Evolutionary conservation across 2,329 filamentous ascomycete genomes (phyloP).

Genomic region (Graphiopsis chlorocephala): DNA sequence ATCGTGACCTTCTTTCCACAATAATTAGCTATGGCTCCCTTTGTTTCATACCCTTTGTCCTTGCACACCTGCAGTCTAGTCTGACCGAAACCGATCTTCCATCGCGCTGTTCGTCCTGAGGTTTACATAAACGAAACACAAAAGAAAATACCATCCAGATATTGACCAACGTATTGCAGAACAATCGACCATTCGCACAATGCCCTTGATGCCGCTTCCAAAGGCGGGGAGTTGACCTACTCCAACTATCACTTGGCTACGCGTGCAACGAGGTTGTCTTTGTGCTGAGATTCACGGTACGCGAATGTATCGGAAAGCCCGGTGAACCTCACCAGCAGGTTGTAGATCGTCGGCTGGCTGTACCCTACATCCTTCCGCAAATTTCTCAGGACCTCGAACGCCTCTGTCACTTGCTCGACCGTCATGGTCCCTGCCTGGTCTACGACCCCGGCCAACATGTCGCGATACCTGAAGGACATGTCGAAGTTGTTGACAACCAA

Average conservation of each 20-base stretch:
- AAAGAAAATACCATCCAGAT: neutral
- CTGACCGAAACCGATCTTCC: neutral
- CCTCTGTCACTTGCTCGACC: neutral
- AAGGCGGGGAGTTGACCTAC: neutral
- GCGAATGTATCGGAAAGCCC: neutral
- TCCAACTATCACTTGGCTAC: neutral
- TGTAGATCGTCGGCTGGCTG: neutral
- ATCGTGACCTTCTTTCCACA: neutral
- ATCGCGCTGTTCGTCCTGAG: neutral
- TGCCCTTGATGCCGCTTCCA: neutral
- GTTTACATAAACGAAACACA: neutral
- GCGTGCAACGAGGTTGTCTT: neutral
- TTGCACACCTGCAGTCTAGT: neutral
- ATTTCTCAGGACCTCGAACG: neutral
- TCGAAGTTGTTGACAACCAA: neutral
- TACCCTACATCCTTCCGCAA: neutral
- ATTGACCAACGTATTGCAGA: neutral
- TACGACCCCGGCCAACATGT: neutral
- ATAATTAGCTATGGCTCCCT: neutral
- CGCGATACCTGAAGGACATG: neutral
- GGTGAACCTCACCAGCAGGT: neutral
- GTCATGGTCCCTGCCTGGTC: neutral
- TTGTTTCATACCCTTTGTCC: neutral
- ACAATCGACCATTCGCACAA: too few species aligned
- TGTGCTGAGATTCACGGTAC: neutral